A percentile compares a stretch with the other conserved stretches of the same genome.
Evolutionary conservation across 1,139 yeast species (phyloP).

Genomic region (Yamadazyma spencermartinsiae): DNA sequence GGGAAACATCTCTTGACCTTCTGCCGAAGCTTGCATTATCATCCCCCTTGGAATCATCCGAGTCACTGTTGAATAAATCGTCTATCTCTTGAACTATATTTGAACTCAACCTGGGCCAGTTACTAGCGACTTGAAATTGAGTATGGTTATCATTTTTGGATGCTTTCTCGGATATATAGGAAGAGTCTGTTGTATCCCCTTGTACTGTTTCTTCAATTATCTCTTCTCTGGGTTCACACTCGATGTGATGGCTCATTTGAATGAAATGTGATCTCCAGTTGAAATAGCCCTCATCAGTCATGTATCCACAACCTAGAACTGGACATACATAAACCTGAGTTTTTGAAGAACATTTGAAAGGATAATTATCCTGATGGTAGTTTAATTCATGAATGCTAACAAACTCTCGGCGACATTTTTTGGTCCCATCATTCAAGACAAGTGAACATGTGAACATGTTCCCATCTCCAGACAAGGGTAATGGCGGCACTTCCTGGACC

Average conservation of each 20-base stretch:
- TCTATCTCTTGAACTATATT: constrained; percentile 13
- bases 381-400: constrained; percentile 17
- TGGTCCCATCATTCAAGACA: constrained; percentile 7
- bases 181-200: too few relatives aligned
- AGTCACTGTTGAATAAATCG: constrained; percentile 17
- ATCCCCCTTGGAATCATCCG: neutral
- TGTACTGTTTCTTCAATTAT: neutral
- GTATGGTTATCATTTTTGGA: neutral
- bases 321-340: constrained; percentile 41
- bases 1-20: neutral
- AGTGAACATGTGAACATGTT: constrained; percentile 20
- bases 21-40: neutral
- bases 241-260: constrained; percentile 20
- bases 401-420: constrained; percentile 17
- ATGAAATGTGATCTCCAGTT: constrained; percentile 36
- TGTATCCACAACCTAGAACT: constrained; percentile 41
- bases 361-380: constrained; percentile 22
- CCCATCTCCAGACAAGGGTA: constrained; percentile 24
- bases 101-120: neutral
- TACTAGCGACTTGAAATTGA: too few relatives aligned
- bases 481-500: constrained; percentile 23
- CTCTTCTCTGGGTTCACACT: constrained; percentile 10
- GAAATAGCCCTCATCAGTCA: constrained; percentile 38
- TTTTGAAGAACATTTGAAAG: constrained; percentile 26
- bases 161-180: neutral